Base-by-base conservation (phyloP, 345 rosid species). In the Linum trigynum region DNA sequence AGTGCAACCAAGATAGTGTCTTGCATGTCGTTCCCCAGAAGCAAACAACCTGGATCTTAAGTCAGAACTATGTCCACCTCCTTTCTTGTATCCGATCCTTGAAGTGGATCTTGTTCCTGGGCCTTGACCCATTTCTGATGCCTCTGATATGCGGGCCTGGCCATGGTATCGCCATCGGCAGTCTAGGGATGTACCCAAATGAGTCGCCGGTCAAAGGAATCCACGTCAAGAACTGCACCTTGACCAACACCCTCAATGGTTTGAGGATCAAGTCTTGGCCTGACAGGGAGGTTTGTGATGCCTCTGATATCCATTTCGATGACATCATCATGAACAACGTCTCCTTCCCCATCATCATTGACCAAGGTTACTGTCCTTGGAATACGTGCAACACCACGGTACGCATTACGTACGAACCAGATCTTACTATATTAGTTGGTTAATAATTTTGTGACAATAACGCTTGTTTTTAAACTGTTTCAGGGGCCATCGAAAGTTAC, bases 251-350 rank as follows among this genome's bases (percentile, higher is more conserved):
- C 0, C 9, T 5, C 38, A 23, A 57, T 17, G 61, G 61, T 16
- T 7, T 57, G 12, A 7, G 61, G 23, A 57, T 57, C 35, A 57
- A 57, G 17, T 16, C 61, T 1, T 57, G 61, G 61, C 61, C 61
- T 37, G 36, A 32, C 5, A 17, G 16, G 61, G 38, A 57, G 38
- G 23, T 10, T 8, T 35, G 61, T 23, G 7, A 10, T 4, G 61
- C 61, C 3, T 1, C 61, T 23, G 38, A 57, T 57, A 57, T 57
- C 1, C 37, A 17, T 17, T 57, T 57, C 6, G 61, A 57, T 9
- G 61, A 57, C 61, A 57, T 57, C 35, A 23, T 23, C 38, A 57
- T 57, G 61, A 37, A 16, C 38, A 57, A 57, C 35, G 61, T 57
- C 7, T 17, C 61, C 3, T 17, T 17, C 38, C 61, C 61, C 1